These are phyloP conservation scores for Podospora pseudoanserina DNA, from an alignment of 495 filamentous ascomycete genomes.

Conservation along the genomic window DNA sequence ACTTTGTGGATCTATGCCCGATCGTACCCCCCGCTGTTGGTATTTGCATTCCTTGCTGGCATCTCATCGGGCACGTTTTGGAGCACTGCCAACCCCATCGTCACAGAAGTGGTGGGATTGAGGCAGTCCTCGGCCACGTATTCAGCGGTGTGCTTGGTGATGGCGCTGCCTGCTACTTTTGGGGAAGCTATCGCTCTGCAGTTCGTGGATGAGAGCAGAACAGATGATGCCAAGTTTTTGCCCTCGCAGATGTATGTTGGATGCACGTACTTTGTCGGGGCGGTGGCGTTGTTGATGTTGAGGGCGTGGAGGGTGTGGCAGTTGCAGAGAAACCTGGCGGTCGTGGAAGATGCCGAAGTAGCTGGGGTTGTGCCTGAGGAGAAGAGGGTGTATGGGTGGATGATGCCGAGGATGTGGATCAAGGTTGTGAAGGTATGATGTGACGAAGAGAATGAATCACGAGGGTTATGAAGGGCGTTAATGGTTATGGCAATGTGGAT, in stretches of 20 bases:
- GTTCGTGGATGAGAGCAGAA: slow-evolving; percentile 5
- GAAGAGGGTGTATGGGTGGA: not conserved
- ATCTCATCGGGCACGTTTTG: slow-evolving; percentile 68
- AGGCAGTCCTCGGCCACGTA: slow-evolving; percentile 22
- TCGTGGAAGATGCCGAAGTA: not conserved
- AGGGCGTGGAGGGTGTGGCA: not conserved
- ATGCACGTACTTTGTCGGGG: not conserved
- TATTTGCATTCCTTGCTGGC: slow-evolving; percentile 62
- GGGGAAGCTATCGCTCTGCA: slow-evolving; percentile 20
- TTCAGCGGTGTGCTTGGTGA: slow-evolving; percentile 16
- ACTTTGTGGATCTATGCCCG: slow-evolving; percentile 65
- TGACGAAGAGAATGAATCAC: not conserved
- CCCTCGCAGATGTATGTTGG: not conserved
- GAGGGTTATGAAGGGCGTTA: not conserved
- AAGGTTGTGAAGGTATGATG: not conserved
- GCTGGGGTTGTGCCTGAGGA: not conserved
- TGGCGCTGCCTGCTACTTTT: slow-evolving; percentile 23
- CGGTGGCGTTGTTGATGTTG: not conserved
- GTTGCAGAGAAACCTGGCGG: not conserved
- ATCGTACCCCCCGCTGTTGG: slow-evolving; percentile 60
- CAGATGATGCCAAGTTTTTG: not conserved
- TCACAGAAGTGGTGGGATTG: slow-evolving; percentile 72
- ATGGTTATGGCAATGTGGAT: not conserved
- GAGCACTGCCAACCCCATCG: slow-evolving; percentile 66
- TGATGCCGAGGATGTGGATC: not conserved